Base-by-base conservation (phyloP, 2,329 filamentous ascomycete species). In the Domatiomyces catenatus region DNA sequence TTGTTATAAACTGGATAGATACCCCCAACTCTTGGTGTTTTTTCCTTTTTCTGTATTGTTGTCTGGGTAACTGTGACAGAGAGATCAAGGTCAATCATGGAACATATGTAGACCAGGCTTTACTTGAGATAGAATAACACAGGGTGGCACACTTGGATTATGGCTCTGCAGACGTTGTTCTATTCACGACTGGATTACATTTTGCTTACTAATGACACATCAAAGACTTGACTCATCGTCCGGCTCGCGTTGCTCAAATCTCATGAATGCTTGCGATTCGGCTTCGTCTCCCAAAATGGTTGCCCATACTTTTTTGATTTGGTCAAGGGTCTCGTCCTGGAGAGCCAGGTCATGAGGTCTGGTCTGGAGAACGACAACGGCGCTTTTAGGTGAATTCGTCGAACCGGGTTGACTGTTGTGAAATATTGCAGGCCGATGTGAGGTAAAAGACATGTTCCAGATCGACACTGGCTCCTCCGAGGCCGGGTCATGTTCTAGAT, bases 231-330 rank as follows among this genome's bases (percentile, higher is more conserved):
- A 5, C 8, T 76, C 76, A 52, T 67, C 70, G 24, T 70, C 69
- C 12, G 72, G 75, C 62, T 88, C 81, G 20, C 86, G 75, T 53
- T 92, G 84, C 47, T 82, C 76, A 63, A 94, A 94, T 18, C 75
- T 71, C 76, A 95, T 81, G 60, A 92, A 95, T 44, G 75, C 64
- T 17, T 69, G 68, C 17, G 71, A 70, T 17, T 69, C 69, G 1
- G 64, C 69, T 3, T 74, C 72, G 1, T 69, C 67, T 8, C 74
- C 76, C 57, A 77, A 70, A 3, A 88, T 72, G 47, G 71, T 68
- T 54, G 75, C 71, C 88, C 89, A 96, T 5, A 81, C 79, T 8
- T 75, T 66, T 53, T 77, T 77, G 1, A 94, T 84, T 22, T 77
- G 66, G 5, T 79, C 75, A 8, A 95, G 66, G 1, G 80, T 69